Evolutionary conservation across 768 basidiomycete genomes (phyloP), one percentile per base, ranked within the genome.

Genomic region (Collybia nuda): DNA sequence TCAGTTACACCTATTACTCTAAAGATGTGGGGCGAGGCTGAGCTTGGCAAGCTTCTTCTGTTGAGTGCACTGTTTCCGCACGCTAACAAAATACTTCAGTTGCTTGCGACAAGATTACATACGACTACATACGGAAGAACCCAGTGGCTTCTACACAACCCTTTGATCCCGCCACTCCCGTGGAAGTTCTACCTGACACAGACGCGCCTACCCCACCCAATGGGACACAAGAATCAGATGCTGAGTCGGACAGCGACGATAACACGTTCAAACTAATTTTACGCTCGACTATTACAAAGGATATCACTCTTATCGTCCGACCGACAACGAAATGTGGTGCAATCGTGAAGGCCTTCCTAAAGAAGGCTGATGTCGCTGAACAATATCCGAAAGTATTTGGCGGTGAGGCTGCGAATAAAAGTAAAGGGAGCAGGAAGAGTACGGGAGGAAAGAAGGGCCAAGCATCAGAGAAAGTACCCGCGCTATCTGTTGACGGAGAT

Each of bases 281-380:
- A 8, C 86, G 86, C 15, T 87, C 88, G 1, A 67, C 68, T 8
- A 52, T 66, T 17, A 76, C 73, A 15, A 83, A 79, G 50, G 77
- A 80, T 35, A 75, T 91, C 41, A 74, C 76, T 1, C 72, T 93
- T 26, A 85, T 76, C 2, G 90, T 91, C 5, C 84, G 88, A 6
- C 77, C 81, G 6, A 86, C 85, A 17, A 89, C 90, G 17, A 90
- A 79, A 48, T 90, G 89, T 49, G 84, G 83, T 12, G 81, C 85
- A 0, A 87, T 93, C 48, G 79, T 92, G 44, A 80, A 78, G 57
- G 87, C 85, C 0, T 93, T 86, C 65, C 69, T 93, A 60, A 88
- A 80, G 64, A 82, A 80, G 58, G 80, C 82, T 4, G 84, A 79
- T 1, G 61, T 91, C 47, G 73, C 76, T 24, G 77, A 79, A 41